Evolutionary conservation across 306 rosid species (phyloP).

Genomic region (Quercus wislizeni): DNA sequence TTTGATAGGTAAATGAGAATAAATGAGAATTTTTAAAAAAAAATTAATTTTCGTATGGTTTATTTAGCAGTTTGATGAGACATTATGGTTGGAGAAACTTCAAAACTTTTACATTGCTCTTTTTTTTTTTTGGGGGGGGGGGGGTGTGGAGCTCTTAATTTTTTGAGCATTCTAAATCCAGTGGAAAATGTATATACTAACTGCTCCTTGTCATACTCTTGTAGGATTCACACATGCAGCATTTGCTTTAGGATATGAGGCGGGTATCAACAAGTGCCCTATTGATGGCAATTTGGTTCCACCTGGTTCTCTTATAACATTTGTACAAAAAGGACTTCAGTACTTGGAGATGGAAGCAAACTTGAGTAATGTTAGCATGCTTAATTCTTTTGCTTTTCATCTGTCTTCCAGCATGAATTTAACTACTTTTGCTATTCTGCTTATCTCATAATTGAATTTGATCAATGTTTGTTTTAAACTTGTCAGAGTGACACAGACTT

Average conservation of each 20-base stretch:
- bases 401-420: not conserved
- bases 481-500: slow-evolving; percentile 87
- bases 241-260: slow-evolving; percentile 93
- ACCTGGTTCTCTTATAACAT: slow-evolving; percentile 76
- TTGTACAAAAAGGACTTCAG: slow-evolving; percentile 93
- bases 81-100: not conserved
- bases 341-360: slow-evolving; percentile 99
- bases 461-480: slow-evolving; percentile 65
- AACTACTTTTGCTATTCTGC: slow-evolving; percentile 20
- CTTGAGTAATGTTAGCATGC: slow-evolving; percentile 86
- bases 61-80: not conserved
- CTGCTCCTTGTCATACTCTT: slow-evolving; percentile 13
- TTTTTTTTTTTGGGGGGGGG: not conserved
- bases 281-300: slow-evolving; percentile 93
- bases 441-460: slow-evolving; percentile 43
- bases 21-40: no score
- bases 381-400: slow-evolving; percentile 17
- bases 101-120: not conserved
- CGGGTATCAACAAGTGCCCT: slow-evolving; percentile 76
- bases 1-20: no score
- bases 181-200: not conserved
- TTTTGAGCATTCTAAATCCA: not conserved
- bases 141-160: not conserved
- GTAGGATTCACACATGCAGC: slow-evolving; percentile 94
- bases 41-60: no score